Percentiles rank a stretch among this genome's conserved stretches.
Conservation (phyloP, 2,329 filamentous ascomycete species). For the Stemphylium vesicarium region DNA sequence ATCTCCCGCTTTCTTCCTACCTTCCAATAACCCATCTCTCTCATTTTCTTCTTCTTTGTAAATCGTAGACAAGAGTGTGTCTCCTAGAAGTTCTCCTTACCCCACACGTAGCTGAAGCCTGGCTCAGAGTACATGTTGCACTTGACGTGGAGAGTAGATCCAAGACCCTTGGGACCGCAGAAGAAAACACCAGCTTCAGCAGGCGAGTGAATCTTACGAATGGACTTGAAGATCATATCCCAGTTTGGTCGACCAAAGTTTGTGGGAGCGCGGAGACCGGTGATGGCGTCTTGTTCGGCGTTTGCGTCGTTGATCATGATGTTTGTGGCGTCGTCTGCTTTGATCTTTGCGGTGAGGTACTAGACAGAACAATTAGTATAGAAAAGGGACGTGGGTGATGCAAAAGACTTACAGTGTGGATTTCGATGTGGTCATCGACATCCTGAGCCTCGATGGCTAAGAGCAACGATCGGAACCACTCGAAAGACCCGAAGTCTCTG, state of each 20-base stretch:
- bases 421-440: constrained; percentile 82
- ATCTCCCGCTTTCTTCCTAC: constrained; percentile 3
- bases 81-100: constrained; percentile 70
- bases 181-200: constrained; percentile 65
- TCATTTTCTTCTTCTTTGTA: not conserved
- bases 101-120: constrained; percentile 72
- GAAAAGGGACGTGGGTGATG: not conserved
- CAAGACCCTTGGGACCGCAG: constrained; percentile 81
- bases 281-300: constrained; percentile 83
- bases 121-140: constrained; percentile 89
- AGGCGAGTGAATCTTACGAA: constrained; percentile 69
- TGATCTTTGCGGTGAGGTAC: constrained; percentile 87
- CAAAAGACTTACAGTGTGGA: constrained; percentile 67
- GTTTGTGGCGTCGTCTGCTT: constrained; percentile 83
- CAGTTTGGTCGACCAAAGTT: constrained; percentile 89
- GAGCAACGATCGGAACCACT: constrained; percentile 86
- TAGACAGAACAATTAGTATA: constrained; percentile 32
- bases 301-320: constrained; percentile 93
- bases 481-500: constrained; percentile 84
- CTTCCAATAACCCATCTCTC: not conserved
- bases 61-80: too few relatives aligned
- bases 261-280: constrained; percentile 78
- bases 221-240: constrained; percentile 87
- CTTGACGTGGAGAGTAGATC: constrained; percentile 78
- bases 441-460: constrained; percentile 87